These are phyloP conservation scores for Phylloporus arenicola DNA, from an alignment of 768 basidiomycete species.

Conservation along the genomic window DNA sequence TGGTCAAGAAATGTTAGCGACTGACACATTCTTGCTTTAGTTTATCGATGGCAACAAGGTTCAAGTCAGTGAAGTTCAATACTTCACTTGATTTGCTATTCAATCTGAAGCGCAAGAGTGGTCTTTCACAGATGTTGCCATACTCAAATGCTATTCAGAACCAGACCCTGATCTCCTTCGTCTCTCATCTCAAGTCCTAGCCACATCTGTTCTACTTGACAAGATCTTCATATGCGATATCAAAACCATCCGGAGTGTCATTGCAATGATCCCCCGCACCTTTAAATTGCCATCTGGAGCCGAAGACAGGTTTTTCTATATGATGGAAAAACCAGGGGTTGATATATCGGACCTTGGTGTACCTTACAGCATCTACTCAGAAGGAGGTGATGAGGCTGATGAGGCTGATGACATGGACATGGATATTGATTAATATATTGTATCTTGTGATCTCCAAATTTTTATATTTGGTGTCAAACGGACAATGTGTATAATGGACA, in stretches of 20 bases:
- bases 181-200: constrained; percentile 21
- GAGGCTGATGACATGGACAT: not conserved
- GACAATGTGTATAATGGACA: too few species aligned
- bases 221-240: constrained; percentile 11
- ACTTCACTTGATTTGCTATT: constrained; percentile 1
- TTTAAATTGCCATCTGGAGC: constrained; percentile 1
- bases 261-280: constrained; percentile 23
- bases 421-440: not conserved
- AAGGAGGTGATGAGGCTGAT: not conserved
- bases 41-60: not conserved
- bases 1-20: not conserved
- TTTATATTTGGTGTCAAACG: too few species aligned
- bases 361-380: not conserved
- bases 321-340: constrained; percentile 27
- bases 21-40: not conserved
- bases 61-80: constrained; percentile 21
- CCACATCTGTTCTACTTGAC: constrained; percentile 13
- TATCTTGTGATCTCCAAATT: too few species aligned
- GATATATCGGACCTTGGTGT: constrained; percentile 12
- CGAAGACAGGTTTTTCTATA: constrained; percentile 14
- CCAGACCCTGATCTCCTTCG: too few species aligned
- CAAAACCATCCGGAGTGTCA: constrained; percentile 13
- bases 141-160: constrained; percentile 21
- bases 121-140: constrained; percentile 2
- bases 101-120: not conserved